Evolutionary conservation across 2,329 filamentous ascomycete species (phyloP).

Genomic region (Aspergillus bombycis): DNA sequence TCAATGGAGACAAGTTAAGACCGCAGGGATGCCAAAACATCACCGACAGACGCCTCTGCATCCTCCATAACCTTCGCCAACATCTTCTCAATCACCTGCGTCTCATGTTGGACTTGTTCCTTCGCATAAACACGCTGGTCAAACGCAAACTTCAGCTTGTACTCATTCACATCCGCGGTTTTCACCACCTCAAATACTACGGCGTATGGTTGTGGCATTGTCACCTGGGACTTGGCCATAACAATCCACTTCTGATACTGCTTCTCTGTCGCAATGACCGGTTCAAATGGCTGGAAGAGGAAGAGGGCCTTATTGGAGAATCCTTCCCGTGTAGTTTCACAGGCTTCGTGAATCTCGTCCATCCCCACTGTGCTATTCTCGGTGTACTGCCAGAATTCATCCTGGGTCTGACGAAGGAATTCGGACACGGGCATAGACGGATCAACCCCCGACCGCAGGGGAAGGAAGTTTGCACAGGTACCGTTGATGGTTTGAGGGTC

Average conservation of each 20-base stretch:
- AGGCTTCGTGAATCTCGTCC: not conserved
- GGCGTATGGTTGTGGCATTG: not conserved
- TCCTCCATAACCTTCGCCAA: not conserved
- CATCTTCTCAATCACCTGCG: not conserved
- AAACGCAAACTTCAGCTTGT: not conserved
- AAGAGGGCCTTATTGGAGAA: not conserved
- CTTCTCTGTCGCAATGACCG: not conserved
- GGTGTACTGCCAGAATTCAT: not conserved
- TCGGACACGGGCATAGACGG: not conserved
- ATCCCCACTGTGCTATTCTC: not conserved
- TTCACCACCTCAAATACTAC: not conserved
- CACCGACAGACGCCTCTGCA: not conserved
- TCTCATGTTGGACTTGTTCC: not conserved
- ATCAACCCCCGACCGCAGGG: not conserved
- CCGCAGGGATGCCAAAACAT: not conserved
- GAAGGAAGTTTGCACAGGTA: not conserved
- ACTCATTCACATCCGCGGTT: not conserved
- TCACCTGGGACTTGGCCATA: not conserved
- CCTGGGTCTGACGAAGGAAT: not conserved
- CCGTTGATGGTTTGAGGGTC: not conserved
- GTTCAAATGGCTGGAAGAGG: not conserved
- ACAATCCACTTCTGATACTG: not conserved
- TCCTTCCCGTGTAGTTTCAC: not conserved
- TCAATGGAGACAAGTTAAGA: not conserved
- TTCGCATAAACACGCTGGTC: not conserved